Evolutionary conservation across 2,329 filamentous ascomycete genomes (phyloP), one percentile per base, ranked within the genome.

Genomic region (Exophiala bonariae): DNA sequence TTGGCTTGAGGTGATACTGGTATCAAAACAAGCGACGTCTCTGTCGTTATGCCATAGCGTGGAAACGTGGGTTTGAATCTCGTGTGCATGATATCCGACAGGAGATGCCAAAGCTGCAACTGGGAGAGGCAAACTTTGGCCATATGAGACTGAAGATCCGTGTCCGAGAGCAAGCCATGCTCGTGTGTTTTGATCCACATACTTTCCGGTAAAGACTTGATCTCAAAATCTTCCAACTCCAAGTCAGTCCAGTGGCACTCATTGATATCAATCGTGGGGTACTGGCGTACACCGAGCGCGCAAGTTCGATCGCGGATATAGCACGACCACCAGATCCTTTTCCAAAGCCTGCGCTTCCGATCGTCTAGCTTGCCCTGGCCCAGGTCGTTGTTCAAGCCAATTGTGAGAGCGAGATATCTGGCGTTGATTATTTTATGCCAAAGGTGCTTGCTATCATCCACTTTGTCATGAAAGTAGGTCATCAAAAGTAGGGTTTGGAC

Each of bases 341-440:
- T 95, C 87, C 90, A 95, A 41, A 96, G 73, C 61, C 83, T 87
- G 63, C 89, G 86, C 61, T 86, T 85, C 41, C 80, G 77, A 2
- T 73, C 68, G 26, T 87, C 79, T 79, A 95, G 89, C 59, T 80
- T 84, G 6, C 87, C 89, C 49, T 84, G 85, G 23, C 79, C 79
- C 3, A 89, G 89, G 59, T 96, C 88, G 52, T 90, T 85, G 67
- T 96, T 90, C n/a, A 96, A 77, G 6, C 91, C 90, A 55, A 96
- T 95, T 8, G 90, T 95, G 67, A 95, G 89, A 43, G 89, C 90
- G 37, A 96, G 75, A 11, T 90, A 95, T 50, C 95, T 87, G 34
- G 90, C 91, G 30, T 96, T 89, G 14, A 91, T 91, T 88, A 96
- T 96, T 91, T 91, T 96, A 64, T 96, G 90, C 87, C 91, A 96